Percentiles rank a stretch among this genome's conserved stretches.
Conservation (phyloP, 306 rosid genomes). For the Prosopis cineraria region DNA sequence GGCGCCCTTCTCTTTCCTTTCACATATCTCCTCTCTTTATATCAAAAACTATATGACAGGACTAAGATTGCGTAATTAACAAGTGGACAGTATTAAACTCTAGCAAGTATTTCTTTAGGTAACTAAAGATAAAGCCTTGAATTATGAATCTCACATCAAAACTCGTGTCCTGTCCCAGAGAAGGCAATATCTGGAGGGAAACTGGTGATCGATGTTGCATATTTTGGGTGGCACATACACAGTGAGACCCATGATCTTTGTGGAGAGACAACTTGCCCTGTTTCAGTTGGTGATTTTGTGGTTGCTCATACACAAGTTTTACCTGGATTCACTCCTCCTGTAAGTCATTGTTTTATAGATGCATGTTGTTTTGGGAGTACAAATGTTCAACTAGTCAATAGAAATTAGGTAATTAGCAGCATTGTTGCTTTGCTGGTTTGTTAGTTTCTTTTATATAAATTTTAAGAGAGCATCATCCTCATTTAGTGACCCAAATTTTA, state of each 20-base stretch:
- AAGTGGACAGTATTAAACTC: neutral
- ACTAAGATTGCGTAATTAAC: neutral
- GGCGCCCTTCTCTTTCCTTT: neutral
- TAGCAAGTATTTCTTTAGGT: neutral
- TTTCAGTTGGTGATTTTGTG: constrained; percentile 71
- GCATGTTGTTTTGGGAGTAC: neutral
- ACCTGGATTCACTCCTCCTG: constrained; percentile 86
- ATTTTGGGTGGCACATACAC: constrained; percentile 79
- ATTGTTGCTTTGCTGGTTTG: neutral
- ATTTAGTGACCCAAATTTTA: neutral
- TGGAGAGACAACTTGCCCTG: constrained; percentile 82
- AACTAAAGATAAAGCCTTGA: neutral
- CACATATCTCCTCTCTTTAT: neutral
- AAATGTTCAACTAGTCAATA: neutral
- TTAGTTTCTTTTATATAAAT: constrained; percentile 5
- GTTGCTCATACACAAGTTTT: constrained; percentile 74
- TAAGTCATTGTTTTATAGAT: constrained; percentile 50
- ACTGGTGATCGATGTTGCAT: constrained; percentile 72
- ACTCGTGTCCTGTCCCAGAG: constrained; percentile 45
- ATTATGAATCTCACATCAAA: neutral
- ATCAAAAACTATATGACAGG: neutral
- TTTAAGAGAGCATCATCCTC: constrained; percentile 3
- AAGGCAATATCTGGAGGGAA: constrained; percentile 70
- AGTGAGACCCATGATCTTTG: constrained; percentile 86
- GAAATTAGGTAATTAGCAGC: constrained; percentile 4